A percentile compares a stretch with the other conserved stretches of the same genome.
phyloP scores from a whole-genome alignment of 495 filamentous ascomycete species.

The Oleoguttula mirabilis region DNA sequence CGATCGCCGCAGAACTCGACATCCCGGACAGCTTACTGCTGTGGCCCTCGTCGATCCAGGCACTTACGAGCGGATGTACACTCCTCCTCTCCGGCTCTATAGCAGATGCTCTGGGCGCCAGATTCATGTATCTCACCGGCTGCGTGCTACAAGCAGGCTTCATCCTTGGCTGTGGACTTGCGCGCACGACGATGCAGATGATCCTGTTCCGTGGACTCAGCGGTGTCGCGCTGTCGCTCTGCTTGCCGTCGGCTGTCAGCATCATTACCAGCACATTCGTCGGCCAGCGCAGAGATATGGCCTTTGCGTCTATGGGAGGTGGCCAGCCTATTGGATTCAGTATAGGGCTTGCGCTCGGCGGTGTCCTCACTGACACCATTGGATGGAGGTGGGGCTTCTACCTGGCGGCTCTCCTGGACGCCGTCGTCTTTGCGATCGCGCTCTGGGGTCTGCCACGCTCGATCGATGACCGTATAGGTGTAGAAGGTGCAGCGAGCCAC shows the following conservation, averaged over 20 bases:
- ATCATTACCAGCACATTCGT: constrained; percentile 36
- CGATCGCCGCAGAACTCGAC: constrained; percentile 33
- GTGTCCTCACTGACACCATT: constrained; percentile 35
- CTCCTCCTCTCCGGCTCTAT: constrained; percentile 41
- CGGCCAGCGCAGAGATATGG: constrained; percentile 35
- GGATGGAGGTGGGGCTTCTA: constrained; percentile 40
- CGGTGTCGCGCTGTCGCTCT: constrained; percentile 40
- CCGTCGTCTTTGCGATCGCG: constrained; percentile 26
- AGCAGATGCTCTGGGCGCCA: constrained; percentile 40
- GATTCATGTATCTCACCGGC: constrained; percentile 36
- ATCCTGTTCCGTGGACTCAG: constrained; percentile 40
- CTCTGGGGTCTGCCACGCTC: constrained; percentile 29
- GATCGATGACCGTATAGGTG: constrained; percentile 12
- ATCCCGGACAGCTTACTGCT: constrained; percentile 9
- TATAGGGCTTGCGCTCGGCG: constrained; percentile 36
- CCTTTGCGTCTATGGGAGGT: constrained; percentile 35
- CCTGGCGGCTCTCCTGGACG: constrained; percentile 31
- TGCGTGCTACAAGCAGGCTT: constrained; percentile 35
- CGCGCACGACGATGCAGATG: constrained; percentile 35
- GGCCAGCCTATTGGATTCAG: constrained; percentile 38
- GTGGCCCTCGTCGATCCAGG: constrained; percentile 26
- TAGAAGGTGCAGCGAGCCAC: constrained; percentile 4
- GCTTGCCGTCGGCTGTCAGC: constrained; percentile 39
- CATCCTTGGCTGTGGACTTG: constrained; percentile 37
- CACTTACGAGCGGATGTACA: constrained; percentile 31